Base-by-base conservation (phyloP, 2,329 filamentous ascomycete genomes). In the Colletotrichum cordylinicola region DNA sequence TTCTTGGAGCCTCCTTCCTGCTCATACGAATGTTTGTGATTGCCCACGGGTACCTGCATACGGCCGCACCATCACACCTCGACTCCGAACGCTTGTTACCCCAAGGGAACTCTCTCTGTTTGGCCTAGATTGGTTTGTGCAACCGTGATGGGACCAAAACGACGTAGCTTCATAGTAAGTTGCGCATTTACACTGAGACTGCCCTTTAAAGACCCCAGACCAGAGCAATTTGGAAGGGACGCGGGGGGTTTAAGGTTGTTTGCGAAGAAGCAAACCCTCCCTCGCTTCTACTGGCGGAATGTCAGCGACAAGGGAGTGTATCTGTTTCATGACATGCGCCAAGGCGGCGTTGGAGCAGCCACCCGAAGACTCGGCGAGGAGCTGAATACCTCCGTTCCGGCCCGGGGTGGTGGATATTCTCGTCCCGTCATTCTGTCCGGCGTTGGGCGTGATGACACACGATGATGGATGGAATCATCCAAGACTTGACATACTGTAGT, bases 251-350 rank as follows among this genome's bases (percentile, higher is more conserved):
- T 67, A 33, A n/a, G n/a, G 3, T 29, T 7, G 8, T 13, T 66
- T n/a, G 7, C n/a, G 33, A 33, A 33, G 67, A 29, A 56, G 35
- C 67, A 70, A 61, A 52, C 2, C 21, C 3, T n/a, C 56, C 37
- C 18, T 18, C 60, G 6, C 43, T 39, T 52, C 33, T 2, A 31
- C 35, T 48, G 35, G 39, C 35, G 21, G 13, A 31, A 15, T 56
- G 33, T 21, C 35, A 65, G 62, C 33, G 67, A 72, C n/a, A 56
- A 62, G 70, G 35, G 60, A 33, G 61, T 12, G 70, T 12, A 31
- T 43, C 43, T 60, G 70, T 72, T 72, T 72, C 70, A 72, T 35
- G 52, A 18, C 62, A 72, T 72, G 70, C 62, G 70, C 62, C 70
- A 67, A 72, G 61, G 69, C 29, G 69, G 69, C 69, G 69, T 31